Percentiles rank a stretch among this genome's conserved stretches.
phyloP scores from a whole-genome alignment of 768 basidiomycete genomes.

The Russula earlei region DNA sequence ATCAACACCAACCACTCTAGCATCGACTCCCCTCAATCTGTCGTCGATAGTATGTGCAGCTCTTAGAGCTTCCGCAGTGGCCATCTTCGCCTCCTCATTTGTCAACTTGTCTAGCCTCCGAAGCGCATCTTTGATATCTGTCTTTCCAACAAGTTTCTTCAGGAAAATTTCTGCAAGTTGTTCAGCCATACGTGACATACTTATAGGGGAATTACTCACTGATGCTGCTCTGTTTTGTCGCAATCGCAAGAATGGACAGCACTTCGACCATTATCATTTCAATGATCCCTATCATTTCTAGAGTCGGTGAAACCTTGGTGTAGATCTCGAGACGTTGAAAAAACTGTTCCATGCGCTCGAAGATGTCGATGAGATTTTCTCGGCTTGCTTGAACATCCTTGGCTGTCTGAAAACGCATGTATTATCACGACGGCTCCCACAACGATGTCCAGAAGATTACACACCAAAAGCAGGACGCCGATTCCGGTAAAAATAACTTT shows the following conservation, averaged over 20 bases:
- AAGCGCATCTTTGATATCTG: not conserved
- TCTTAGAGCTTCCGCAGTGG: not conserved
- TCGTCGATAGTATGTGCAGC: not conserved
- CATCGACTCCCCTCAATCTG: too few species aligned
- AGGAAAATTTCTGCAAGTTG: not conserved
- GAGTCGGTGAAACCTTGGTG: not conserved
- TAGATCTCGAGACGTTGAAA: not conserved
- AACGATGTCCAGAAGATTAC: not conserved
- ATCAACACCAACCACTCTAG: not conserved
- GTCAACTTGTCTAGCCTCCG: not conserved
- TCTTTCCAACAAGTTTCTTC: not conserved
- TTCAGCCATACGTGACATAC: too few species aligned
- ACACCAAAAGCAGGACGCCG: too few species aligned
- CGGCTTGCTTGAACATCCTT: not conserved
- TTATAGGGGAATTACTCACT: too few species aligned
- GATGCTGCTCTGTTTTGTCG: not conserved
- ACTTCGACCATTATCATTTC: not conserved
- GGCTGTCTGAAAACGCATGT: not conserved
- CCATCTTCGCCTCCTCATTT: not conserved
- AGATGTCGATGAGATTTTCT: not conserved
- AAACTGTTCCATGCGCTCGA: not conserved
- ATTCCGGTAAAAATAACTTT: not conserved
- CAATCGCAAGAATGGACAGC: not conserved
- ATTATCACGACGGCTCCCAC: not conserved
- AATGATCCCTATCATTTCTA: not conserved